phyloP scores from a whole-genome alignment of 2,329 filamentous ascomycete genomes.

The Setomelanomma holmii region DNA sequence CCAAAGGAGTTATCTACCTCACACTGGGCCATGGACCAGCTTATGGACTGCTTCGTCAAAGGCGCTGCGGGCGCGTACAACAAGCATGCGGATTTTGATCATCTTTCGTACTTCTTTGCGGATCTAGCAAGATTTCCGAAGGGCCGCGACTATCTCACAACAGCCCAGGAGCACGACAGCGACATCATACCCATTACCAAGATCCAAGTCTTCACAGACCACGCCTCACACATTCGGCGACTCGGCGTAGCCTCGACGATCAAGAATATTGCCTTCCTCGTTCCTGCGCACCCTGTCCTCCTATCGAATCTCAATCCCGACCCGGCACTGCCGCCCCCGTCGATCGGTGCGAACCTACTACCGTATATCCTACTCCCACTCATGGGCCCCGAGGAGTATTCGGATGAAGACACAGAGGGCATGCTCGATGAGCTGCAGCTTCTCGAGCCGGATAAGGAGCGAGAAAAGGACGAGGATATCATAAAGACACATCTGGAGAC shows the following conservation, averaged over 20 bases:
- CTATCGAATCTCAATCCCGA: constrained; percentile 56
- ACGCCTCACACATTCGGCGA: constrained; percentile 80
- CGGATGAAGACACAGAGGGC: constrained; percentile 81
- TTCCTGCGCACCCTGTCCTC: constrained; percentile 73
- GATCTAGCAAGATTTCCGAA: constrained; percentile 83
- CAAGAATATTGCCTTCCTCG: constrained; percentile 90
- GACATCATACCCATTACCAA: constrained; percentile 87
- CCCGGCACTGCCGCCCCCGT: constrained; percentile 50
- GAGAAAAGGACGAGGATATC: constrained; percentile 78
- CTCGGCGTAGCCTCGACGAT: constrained; percentile 96
- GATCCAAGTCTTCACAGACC: constrained; percentile 92
- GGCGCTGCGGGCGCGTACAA: constrained; percentile 84
- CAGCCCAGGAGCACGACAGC: constrained; percentile 75
- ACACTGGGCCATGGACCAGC: constrained; percentile 80
- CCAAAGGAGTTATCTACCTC: constrained; percentile 76
- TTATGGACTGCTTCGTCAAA: constrained; percentile 96
- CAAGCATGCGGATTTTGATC: constrained; percentile 85
- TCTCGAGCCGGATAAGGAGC: constrained; percentile 84
- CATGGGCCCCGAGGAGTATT: constrained; percentile 85
- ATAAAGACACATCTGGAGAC: constrained; percentile 90
- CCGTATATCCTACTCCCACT: constrained; percentile 90
- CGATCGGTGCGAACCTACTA: constrained; percentile 78
- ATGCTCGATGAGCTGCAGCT: constrained; percentile 94
- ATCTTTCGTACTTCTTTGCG: constrained; percentile 91
- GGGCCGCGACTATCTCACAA: constrained; percentile 77